Conservation (phyloP, 805 yeast genomes). For the Teunomyces aglyptinius region DNA sequence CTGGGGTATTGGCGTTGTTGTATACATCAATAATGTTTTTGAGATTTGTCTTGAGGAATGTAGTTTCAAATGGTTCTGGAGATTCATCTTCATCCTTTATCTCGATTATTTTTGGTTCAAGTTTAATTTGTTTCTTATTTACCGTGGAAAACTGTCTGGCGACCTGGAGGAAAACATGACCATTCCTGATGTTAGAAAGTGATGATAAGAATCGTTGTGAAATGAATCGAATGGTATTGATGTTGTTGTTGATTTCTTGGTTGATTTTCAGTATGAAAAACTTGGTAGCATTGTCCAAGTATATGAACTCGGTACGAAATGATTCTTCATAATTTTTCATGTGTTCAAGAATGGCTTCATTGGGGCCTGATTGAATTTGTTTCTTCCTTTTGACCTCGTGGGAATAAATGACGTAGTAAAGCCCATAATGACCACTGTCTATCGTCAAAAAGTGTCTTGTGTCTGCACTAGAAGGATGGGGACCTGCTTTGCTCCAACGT, state of each 20-base stretch:
- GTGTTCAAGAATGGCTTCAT: constrained; percentile 11
- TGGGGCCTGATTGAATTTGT: constrained; percentile 3
- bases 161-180: neutral
- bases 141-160: constrained; percentile 10
- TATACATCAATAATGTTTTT: constrained; percentile 18
- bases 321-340: constrained; percentile 7
- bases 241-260: constrained; percentile 26
- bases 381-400: constrained; percentile 27
- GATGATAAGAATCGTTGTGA: constrained; percentile 22
- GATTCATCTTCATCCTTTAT: neutral
- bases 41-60: constrained; percentile 20
- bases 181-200: constrained; percentile 13
- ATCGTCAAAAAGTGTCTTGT: constrained; percentile 23
- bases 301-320: neutral
- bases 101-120: constrained; percentile 2
- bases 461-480: constrained; percentile 20
- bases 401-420: constrained; percentile 39
- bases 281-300: constrained; percentile 11
- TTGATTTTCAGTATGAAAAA: constrained; percentile 33
- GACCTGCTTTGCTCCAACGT: constrained; percentile 22
- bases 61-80: constrained; percentile 13
- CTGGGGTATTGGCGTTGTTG: constrained; percentile 13
- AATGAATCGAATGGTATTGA: constrained; percentile 21
- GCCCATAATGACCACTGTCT: constrained; percentile 42
- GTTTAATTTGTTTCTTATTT: constrained; percentile 2